A percentile compares a stretch with the other conserved stretches of the same genome.
These are phyloP conservation scores for Colletotrichum sp. DNA, from an alignment of 2,329 filamentous ascomycete genomes.

Conservation along the genomic window DNA sequence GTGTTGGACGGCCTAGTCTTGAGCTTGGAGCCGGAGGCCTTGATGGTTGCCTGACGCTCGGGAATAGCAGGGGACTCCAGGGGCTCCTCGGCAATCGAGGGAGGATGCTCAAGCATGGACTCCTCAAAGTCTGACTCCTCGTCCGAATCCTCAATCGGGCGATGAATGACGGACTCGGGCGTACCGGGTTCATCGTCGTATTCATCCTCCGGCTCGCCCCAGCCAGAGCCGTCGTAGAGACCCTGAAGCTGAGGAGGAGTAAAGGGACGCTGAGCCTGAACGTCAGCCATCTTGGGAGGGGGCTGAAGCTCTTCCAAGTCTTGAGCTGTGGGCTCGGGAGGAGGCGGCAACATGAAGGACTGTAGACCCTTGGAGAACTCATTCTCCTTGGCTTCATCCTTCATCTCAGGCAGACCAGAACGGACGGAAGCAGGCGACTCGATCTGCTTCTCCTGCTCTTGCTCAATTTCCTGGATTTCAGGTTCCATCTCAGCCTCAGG, in stretches of 20 bases:
- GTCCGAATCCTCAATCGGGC: conserved; percentile 56
- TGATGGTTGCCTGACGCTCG: conserved; percentile 86
- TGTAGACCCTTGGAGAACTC: conserved; percentile 50
- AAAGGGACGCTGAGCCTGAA: conserved; percentile 43
- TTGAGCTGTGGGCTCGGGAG: conserved; percentile 38
- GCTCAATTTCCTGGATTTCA: background rate
- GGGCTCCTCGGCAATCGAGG: conserved; percentile 43
- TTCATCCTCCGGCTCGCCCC: conserved; percentile 61
- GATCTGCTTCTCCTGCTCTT: conserved; percentile 1
- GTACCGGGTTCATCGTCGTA: conserved; percentile 70
- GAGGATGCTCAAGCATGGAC: conserved; percentile 27
- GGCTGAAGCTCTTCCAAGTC: conserved; percentile 26
- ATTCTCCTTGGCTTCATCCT: conserved; percentile 29
- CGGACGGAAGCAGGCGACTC: conserved; percentile 33
- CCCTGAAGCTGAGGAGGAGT: conserved; percentile 63
- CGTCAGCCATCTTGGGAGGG: conserved; percentile 38
- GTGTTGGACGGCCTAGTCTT: conserved; percentile 91
- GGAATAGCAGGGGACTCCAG: conserved; percentile 71
- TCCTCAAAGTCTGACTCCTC: conserved; percentile 36
- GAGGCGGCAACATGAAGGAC: conserved; percentile 51
- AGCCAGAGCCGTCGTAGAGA: conserved; percentile 67
- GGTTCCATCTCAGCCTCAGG: background rate
- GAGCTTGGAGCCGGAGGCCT: conserved; percentile 82
- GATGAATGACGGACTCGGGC: conserved; percentile 89
- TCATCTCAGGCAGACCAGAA: conserved; percentile 23